Conservation (phyloP, 768 basidiomycete species). For the Pleurotus tuber-regium region DNA sequence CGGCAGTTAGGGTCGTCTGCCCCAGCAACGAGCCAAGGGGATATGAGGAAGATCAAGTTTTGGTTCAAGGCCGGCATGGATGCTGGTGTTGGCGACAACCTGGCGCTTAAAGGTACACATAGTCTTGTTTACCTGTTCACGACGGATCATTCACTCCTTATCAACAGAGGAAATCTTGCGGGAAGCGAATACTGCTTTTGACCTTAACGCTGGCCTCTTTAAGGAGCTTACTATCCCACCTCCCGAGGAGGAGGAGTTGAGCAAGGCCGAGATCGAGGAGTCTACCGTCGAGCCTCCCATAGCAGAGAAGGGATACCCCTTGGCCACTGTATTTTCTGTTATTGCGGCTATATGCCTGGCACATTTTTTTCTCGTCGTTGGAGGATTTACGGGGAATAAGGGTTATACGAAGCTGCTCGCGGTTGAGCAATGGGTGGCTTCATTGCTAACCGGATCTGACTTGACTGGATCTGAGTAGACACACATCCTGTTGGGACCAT, state of each 20-base stretch:
- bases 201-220: constrained; percentile 47
- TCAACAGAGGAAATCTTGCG: constrained; percentile 38
- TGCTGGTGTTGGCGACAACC: constrained; percentile 39
- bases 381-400: constrained; percentile 43
- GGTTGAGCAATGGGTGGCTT: constrained; percentile 35
- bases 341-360: constrained; percentile 39
- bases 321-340: constrained; percentile 22
- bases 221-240: constrained; percentile 32
- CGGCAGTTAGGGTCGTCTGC: constrained; percentile 48
- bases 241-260: constrained; percentile 32
- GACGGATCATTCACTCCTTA: no score
- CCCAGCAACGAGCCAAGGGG: constrained; percentile 43
- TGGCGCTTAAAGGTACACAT: constrained; percentile 39
- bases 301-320: constrained; percentile 13
- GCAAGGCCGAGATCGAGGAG: constrained; percentile 29
- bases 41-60: constrained; percentile 72
- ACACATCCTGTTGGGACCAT: no score
- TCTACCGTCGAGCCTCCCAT: not conserved
- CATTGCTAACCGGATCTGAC: not conserved
- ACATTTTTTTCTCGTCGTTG: constrained; percentile 45
- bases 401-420: constrained; percentile 46
- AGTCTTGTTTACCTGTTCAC: not conserved
- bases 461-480: no score
- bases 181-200: constrained; percentile 51
- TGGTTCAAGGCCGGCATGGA: constrained; percentile 64